phyloP scores from a whole-genome alignment of 2,329 filamentous ascomycete species.

The Simplicillium sp. region DNA sequence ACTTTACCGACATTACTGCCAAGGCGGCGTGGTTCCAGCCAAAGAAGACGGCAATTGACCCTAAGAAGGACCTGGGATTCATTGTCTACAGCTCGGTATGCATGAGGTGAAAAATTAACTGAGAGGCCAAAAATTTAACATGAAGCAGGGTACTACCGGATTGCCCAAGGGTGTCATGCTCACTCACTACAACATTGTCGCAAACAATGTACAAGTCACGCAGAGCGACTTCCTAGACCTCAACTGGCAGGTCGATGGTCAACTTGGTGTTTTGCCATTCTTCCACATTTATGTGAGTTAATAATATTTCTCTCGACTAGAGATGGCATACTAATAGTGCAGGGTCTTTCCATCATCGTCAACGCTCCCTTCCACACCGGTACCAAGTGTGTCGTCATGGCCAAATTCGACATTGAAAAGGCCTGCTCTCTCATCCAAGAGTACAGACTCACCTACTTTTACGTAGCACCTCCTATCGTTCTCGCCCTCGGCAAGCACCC shows the following conservation, averaged over 20 bases:
- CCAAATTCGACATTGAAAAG: slow-evolving; percentile 69
- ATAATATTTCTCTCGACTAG: background rate
- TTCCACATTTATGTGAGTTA: slow-evolving; percentile 76
- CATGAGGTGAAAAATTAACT: background rate
- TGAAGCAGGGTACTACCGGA: slow-evolving; percentile 64
- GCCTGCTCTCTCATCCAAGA: slow-evolving; percentile 72
- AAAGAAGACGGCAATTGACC: slow-evolving; percentile 48
- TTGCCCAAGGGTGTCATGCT: slow-evolving; percentile 87
- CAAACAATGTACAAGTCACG: slow-evolving; percentile 55
- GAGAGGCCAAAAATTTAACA: background rate
- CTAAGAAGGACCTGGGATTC: slow-evolving; percentile 68
- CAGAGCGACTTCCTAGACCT: slow-evolving; percentile 42
- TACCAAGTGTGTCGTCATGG: slow-evolving; percentile 61
- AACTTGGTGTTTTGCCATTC: slow-evolving; percentile 76
- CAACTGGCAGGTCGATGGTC: slow-evolving; percentile 56
- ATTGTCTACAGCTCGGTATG: slow-evolving; percentile 68
- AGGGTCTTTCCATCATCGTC: slow-evolving; percentile 23
- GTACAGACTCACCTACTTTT: slow-evolving; percentile 65
- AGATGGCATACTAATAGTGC: no score
- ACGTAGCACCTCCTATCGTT: slow-evolving; percentile 77
- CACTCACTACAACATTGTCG: slow-evolving; percentile 71
- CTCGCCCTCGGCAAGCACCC: slow-evolving; percentile 74
- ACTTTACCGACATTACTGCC: slow-evolving; percentile 61
- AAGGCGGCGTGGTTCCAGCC: slow-evolving; percentile 45
- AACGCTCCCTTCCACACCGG: slow-evolving; percentile 40